Evolutionary conservation across 2,329 filamentous ascomycete genomes (phyloP).

Genomic region (Penicillium aurantiogriseum): DNA sequence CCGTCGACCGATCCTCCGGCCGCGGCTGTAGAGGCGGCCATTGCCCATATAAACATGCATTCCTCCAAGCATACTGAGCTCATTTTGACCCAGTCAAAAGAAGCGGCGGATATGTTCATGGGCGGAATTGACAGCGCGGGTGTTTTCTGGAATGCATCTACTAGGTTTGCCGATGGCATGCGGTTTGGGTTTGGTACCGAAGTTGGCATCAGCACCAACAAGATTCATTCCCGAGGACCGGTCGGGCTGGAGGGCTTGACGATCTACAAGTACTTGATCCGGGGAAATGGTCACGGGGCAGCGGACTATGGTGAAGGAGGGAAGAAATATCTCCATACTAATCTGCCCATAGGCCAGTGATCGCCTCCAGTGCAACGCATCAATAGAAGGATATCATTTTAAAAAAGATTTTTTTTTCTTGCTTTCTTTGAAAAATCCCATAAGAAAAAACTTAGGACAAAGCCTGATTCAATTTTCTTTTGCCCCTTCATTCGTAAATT

Average conservation of each 20-base stretch:
- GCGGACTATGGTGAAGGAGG: slow-evolving; percentile 60
- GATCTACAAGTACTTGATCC: slow-evolving; percentile 94
- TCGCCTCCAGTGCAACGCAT: not conserved
- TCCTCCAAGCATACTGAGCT: slow-evolving; percentile 92
- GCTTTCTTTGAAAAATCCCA: slow-evolving; percentile 24
- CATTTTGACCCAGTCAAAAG: slow-evolving; percentile 71
- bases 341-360: slow-evolving; percentile 34
- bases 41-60: slow-evolving; percentile 86
- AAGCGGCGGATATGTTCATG: slow-evolving; percentile 78
- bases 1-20: slow-evolving; percentile 31
- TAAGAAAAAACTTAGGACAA: slow-evolving; percentile 29
- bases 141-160: slow-evolving; percentile 96
- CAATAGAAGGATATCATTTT: not conserved
- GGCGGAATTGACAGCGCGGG: slow-evolving; percentile 81
- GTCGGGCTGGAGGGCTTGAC: slow-evolving; percentile 92
- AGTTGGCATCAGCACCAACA: slow-evolving; percentile 97
- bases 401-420: slow-evolving; percentile 15
- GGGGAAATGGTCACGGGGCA: slow-evolving; percentile 79
- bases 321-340: slow-evolving; percentile 57
- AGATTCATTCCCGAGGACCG: slow-evolving; percentile 90
- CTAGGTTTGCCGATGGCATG: slow-evolving; percentile 93
- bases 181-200: slow-evolving; percentile 96
- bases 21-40: slow-evolving; percentile 63
- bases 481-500: slow-evolving; percentile 27
- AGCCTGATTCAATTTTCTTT: slow-evolving; percentile 32